A percentile compares a stretch with the other conserved stretches of the same genome.
Conservation (phyloP, 176 grass and related monocot genomes). For the Rhynchospora breviuscula region DNA sequence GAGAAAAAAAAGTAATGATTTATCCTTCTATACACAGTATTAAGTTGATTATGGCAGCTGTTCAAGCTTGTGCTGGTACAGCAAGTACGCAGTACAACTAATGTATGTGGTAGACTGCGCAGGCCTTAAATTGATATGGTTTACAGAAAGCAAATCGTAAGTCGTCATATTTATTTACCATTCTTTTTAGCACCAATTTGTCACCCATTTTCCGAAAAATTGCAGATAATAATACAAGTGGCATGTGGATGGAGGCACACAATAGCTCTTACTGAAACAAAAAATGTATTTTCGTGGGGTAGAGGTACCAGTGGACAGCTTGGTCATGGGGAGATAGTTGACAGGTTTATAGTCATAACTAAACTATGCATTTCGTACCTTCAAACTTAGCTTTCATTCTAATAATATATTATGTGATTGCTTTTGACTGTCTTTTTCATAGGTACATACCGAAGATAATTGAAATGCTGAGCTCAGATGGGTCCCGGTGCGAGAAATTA, state of each 20-base stretch:
- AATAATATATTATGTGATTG: not conserved
- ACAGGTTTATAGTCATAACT: constrained; percentile 31
- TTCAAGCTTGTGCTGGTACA: not conserved
- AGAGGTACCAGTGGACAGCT: constrained; percentile 74
- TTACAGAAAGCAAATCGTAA: not conserved
- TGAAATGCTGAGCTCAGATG: constrained; percentile 54
- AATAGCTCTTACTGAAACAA: constrained; percentile 54
- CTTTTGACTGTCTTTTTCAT: constrained; percentile 1
- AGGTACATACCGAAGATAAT: constrained; percentile 71
- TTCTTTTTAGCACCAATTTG: not conserved
- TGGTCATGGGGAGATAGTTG: constrained; percentile 70
- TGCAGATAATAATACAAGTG: constrained; percentile 56
- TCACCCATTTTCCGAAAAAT: not conserved
- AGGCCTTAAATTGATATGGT: not conserved
- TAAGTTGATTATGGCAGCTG: not conserved
- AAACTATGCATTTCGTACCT: not conserved
- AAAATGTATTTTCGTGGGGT: constrained; percentile 76
- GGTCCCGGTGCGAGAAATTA: constrained; percentile 51
- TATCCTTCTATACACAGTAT: not conserved
- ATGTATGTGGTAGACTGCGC: not conserved
- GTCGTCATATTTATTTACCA: not conserved
- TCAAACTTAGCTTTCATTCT: not conserved
- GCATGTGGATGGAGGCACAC: constrained; percentile 82
- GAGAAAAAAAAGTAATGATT: not conserved
- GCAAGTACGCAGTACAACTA: not conserved